Conservation (phyloP, 2,329 filamentous ascomycete species). For the Periconia sp. region DNA sequence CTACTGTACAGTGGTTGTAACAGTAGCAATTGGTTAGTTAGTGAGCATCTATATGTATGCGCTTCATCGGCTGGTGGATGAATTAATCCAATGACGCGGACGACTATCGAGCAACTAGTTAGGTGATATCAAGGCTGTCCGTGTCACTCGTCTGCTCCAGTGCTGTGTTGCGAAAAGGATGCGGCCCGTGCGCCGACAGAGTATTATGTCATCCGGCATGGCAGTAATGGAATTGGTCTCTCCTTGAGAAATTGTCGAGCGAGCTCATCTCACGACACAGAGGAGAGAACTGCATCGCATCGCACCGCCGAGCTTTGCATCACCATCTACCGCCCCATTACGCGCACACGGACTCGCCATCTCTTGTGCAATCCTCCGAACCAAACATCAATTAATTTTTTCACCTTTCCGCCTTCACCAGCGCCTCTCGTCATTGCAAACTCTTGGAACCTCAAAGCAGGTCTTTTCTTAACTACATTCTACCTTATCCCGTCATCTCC, state of each 20-base stretch:
- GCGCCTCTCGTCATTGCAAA: conserved; percentile 10
- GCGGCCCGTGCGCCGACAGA: conserved; percentile 14
- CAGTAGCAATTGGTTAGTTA: not conserved
- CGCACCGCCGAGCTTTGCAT: not conserved
- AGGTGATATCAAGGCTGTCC: too few species aligned
- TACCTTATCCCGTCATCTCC: not conserved
- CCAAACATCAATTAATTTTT: too few species aligned
- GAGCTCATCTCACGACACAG: not conserved
- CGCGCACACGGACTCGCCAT: not conserved
- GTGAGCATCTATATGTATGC: not conserved
- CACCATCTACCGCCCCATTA: not conserved
- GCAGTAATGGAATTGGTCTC: not conserved
- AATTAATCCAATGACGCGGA: not conserved
- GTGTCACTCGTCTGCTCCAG: too few species aligned
- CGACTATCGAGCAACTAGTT: too few species aligned
- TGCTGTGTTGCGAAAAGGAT: conserved; percentile 6
- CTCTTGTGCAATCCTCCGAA: too few species aligned
- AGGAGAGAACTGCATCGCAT: conserved; percentile 3
- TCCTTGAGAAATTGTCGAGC: conserved; percentile 30
- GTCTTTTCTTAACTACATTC: too few species aligned
- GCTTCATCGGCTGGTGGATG: not conserved
- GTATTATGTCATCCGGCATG: conserved; percentile 29
- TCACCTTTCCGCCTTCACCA: too few species aligned
- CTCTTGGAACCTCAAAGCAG: not conserved
- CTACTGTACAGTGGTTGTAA: not conserved